Conservation (phyloP, 495 filamentous ascomycete species). For the Aspergillus funiculosus region DNA sequence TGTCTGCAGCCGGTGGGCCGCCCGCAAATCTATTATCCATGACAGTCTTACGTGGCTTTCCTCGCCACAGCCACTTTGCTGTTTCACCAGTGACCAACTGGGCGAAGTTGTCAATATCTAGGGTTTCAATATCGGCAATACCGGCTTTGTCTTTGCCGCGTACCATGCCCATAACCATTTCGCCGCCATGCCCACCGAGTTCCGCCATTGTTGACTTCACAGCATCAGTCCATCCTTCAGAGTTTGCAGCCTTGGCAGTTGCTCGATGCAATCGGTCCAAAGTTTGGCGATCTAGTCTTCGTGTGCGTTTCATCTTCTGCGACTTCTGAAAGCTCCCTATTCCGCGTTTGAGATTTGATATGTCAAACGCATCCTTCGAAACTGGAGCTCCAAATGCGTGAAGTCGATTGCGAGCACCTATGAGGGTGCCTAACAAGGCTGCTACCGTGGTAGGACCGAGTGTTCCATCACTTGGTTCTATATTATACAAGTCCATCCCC, state of each 20-base stretch:
- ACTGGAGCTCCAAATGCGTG: constrained; percentile 77
- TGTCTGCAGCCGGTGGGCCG: constrained; percentile 47
- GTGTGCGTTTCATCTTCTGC: constrained; percentile 69
- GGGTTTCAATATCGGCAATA: constrained; percentile 86
- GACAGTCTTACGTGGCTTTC: constrained; percentile 67
- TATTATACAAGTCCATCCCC: constrained; percentile 80
- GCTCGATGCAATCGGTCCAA: constrained; percentile 70
- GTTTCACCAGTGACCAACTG: constrained; percentile 70
- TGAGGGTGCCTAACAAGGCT: constrained; percentile 76
- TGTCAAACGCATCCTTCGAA: constrained; percentile 87
- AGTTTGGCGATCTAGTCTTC: constrained; percentile 76
- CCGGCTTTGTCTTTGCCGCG: constrained; percentile 81
- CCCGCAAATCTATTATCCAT: constrained; percentile 46
- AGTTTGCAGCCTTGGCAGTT: constrained; percentile 82
- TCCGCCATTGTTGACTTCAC: constrained; percentile 95
- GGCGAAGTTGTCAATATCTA: constrained; percentile 79
- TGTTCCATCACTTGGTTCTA: constrained; percentile 87
- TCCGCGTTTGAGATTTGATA: constrained; percentile 70
- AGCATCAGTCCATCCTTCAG: constrained; percentile 77
- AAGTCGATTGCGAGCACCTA: constrained; percentile 84
- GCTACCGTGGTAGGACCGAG: constrained; percentile 89
- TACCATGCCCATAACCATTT: constrained; percentile 90
- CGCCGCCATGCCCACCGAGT: constrained; percentile 88
- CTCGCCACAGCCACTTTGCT: constrained; percentile 90
- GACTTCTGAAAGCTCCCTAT: constrained; percentile 86